Conservation (phyloP, 192 early-diverging fungal species). For the Funneliformis geosporum region DNA sequence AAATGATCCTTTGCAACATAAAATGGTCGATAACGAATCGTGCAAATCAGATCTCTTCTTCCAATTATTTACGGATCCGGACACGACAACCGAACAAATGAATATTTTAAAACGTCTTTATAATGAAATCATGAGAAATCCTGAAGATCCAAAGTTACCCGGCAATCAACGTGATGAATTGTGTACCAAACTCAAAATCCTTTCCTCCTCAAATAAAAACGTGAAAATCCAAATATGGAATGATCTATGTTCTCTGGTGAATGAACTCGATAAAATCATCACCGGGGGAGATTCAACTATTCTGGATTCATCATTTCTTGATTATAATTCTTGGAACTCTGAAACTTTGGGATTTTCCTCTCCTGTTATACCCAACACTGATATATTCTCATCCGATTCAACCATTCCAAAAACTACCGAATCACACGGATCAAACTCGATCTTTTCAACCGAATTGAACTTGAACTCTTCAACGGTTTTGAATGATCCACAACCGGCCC, state of each 20-base stretch:
- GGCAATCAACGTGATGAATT: background rate
- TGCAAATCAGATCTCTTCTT: background rate
- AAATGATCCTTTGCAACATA: background rate
- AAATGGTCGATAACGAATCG: background rate
- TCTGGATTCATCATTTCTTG: background rate
- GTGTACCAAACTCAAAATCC: background rate
- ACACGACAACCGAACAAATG: background rate
- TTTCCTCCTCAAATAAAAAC: background rate
- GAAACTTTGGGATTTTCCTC: background rate
- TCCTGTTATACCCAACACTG: too few species aligned
- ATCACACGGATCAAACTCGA: too few species aligned
- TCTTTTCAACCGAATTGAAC: background rate
- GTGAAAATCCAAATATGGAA: background rate
- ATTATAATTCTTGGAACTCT: background rate
- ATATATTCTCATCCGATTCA: background rate
- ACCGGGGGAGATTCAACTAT: too few species aligned
- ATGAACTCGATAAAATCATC: background rate
- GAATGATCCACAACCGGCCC: too few species aligned
- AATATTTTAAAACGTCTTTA: background rate
- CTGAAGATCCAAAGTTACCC: background rate
- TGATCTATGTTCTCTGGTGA: background rate
- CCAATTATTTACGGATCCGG: background rate
- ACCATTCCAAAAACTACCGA: background rate
- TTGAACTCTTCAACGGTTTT: too few species aligned
- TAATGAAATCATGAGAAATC: background rate